Evolutionary conservation across 2,329 filamentous ascomycete genomes (phyloP).

Genomic region (Bipolaris oryzae): DNA sequence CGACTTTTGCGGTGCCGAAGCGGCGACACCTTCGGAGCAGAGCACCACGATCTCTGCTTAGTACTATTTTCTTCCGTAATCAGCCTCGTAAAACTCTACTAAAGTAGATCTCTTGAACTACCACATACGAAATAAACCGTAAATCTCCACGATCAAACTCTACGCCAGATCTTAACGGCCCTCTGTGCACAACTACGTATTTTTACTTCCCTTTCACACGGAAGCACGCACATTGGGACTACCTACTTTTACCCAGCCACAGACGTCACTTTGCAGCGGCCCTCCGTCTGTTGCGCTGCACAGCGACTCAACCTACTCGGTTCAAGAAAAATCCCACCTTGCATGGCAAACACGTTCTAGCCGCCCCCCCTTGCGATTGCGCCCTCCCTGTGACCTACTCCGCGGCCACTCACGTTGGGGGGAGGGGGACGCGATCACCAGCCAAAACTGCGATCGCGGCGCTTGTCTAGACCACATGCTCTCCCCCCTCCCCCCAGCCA

Average conservation of each 20-base stretch:
- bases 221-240: no score
- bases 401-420: neutral
- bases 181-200: no score
- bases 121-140: no score
- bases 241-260: neutral
- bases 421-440: neutral
- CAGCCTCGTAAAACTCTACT: no score
- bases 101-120: no score
- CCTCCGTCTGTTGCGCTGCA: conserved; percentile 10
- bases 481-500: neutral
- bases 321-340: neutral
- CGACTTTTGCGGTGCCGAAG: neutral
- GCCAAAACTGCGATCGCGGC: neutral
- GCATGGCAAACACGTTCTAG: neutral
- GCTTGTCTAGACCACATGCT: neutral
- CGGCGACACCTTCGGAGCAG: neutral
- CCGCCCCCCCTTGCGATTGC: neutral
- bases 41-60: neutral
- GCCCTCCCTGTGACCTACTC: neutral
- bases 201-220: no score
- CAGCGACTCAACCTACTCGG: neutral
- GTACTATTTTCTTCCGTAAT: neutral
- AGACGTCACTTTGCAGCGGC: conserved; percentile 7
- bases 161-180: no score
- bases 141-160: neutral